phyloP scores from a whole-genome alignment of 2,329 filamentous ascomycete species.

The Sarocladium oryzae region DNA sequence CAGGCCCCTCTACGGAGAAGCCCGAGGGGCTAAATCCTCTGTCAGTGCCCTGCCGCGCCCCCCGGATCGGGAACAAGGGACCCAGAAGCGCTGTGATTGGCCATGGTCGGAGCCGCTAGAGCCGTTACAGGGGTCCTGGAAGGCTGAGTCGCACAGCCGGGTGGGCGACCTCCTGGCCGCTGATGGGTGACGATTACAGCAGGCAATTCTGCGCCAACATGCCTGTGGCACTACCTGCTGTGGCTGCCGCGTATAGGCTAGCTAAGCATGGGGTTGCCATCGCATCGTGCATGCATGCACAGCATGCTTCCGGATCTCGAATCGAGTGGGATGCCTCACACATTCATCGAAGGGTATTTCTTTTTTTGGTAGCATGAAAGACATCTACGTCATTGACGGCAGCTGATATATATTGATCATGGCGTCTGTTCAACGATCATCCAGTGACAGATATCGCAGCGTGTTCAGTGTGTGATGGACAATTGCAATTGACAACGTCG shows the following conservation, averaged over 20 bases:
- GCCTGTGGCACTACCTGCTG: no score
- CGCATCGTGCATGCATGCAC: not conserved
- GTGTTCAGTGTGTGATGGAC: not conserved
- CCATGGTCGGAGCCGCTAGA: not conserved
- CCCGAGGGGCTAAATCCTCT: not conserved
- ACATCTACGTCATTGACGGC: not conserved
- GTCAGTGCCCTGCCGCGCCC: not conserved
- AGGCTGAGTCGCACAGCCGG: conserved; percentile 4
- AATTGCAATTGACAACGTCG: not conserved
- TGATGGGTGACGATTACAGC: not conserved
- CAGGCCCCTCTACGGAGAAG: conserved; percentile 2
- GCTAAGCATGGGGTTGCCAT: not conserved
- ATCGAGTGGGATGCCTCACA: conserved; percentile 1
- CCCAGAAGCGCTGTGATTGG: not conserved
- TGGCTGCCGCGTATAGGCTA: not conserved
- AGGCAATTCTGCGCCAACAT: not conserved
- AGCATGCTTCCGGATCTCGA: not conserved
- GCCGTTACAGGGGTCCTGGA: not conserved
- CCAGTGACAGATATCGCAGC: not conserved
- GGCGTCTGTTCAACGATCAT: not conserved
- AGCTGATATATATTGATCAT: not conserved
- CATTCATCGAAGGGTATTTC: not conserved
- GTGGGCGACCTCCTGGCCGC: no score
- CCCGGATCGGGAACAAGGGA: not conserved
- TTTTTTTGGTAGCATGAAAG: not conserved